These are phyloP conservation scores for Tylopilus subfusipes DNA, from an alignment of 768 basidiomycete genomes.

Conservation along the genomic window DNA sequence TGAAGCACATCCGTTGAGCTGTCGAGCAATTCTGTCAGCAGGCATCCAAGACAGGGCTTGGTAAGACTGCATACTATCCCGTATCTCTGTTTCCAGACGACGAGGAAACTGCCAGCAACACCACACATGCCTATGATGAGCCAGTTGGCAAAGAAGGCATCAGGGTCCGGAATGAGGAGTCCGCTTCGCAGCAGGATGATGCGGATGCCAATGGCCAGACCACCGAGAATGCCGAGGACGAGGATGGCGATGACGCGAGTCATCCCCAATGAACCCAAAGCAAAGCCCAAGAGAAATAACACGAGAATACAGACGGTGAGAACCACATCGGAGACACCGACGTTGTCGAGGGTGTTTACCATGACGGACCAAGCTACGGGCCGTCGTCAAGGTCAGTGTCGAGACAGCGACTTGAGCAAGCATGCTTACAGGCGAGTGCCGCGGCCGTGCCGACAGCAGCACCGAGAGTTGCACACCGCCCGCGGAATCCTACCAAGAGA, in stretches of 20 bases:
- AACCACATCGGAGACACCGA: slow-evolving; percentile 49
- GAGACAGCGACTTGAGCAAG: neutral
- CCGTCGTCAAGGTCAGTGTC: neutral
- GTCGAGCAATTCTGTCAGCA: slow-evolving; percentile 7
- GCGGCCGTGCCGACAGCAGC: slow-evolving; percentile 50
- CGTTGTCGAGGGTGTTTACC: slow-evolving; percentile 48
- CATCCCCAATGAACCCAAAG: slow-evolving; percentile 52
- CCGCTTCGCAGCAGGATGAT: slow-evolving; percentile 47
- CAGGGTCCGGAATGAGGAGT: slow-evolving; percentile 41
- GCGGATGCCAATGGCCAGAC: slow-evolving; percentile 55
- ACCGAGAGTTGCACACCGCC: slow-evolving; percentile 55
- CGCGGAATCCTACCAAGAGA: slow-evolving; percentile 52
- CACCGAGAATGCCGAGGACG: slow-evolving; percentile 49
- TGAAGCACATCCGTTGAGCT: slow-evolving; percentile 52
- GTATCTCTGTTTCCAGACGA: slow-evolving; percentile 44
- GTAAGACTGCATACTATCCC: slow-evolving; percentile 43
- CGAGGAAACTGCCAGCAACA: slow-evolving; percentile 37
- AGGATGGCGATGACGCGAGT: slow-evolving; percentile 46
- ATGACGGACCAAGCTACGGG: slow-evolving; percentile 56
- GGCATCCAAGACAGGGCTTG: neutral
- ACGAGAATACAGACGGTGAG: slow-evolving; percentile 48
- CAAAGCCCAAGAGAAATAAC: slow-evolving; percentile 49
- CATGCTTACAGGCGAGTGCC: slow-evolving; percentile 42
- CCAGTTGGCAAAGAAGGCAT: slow-evolving; percentile 48
- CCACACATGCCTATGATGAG: slow-evolving; percentile 47